Evolutionary conservation across 225 moss, liverwort and hornwort species (phyloP), one percentile per base, ranked within the genome.

Genomic region (Pseudoscleropodium purum): DNA sequence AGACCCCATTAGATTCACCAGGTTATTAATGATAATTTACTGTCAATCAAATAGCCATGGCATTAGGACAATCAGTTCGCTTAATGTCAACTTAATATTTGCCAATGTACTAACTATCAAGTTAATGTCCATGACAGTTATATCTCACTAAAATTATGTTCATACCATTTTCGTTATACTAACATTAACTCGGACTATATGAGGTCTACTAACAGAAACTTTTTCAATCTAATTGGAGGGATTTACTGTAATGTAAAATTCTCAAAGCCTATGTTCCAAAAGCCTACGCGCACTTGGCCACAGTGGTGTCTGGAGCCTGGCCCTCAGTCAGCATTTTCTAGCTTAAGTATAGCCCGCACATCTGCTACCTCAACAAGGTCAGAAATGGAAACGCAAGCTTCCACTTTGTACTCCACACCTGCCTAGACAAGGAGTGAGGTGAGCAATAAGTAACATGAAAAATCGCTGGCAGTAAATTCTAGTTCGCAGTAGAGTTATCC

Each of bases 361-460:
- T 92, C 89, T 29, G 95, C 97, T 37, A 94, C 79, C 73, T 94
- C 93, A 86, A 92, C 86, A 75, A 84, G 86, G 62, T 92, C 95
- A 49, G 91, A 94, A 89, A 95, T 94, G 83, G 93, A 92, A 79
- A 97, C 92, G 85, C 93, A 96, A 51, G 92, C 94, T 93, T 98
- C 95, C 66, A 95, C 91, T 89, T 90, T 92, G 86, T 96, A 95
- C 65, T 95, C 95, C 82, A 96, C 91, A 81, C 92, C 92, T 79
- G 85, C 90, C 92, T 89, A 80, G 59, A 90, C 67, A 63, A 90
- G 77, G 67, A 69, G 34, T 88, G 64, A 86, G 78, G 27, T 80
- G 30, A 52, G 41, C 25, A 39, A 33, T 83, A 60, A 89, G 89
- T 83, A 21, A 70, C 83, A 73, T 62, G 59, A 49, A n/a, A 63